Percentiles rank a stretch among this genome's conserved stretches.
Conservation (phyloP, 345 rosid genomes). For the Draba incana region DNA sequence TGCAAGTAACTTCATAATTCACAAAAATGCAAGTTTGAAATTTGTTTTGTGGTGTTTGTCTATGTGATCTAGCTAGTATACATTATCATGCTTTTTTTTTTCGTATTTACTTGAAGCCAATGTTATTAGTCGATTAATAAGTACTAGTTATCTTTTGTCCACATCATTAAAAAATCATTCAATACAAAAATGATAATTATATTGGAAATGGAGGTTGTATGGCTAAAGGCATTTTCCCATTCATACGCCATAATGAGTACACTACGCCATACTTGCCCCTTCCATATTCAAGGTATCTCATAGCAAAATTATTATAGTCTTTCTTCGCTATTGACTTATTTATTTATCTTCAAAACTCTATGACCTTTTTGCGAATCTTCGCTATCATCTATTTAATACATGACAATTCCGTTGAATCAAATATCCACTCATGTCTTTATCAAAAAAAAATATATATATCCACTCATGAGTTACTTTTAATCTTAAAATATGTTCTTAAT, state of each 20-base stretch:
- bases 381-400: conserved; percentile 5
- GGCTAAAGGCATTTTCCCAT: conserved; percentile 32
- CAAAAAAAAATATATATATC: no score
- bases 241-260: conserved; percentile 29
- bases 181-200: neutral
- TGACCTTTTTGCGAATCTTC: conserved; percentile 6
- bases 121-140: neutral
- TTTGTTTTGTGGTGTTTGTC: conserved; percentile 17
- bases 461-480: conserved; percentile 4
- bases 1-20: conserved; percentile 34
- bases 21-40: no score
- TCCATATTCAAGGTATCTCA: conserved; percentile 15
- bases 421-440: conserved; percentile 14
- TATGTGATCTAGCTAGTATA: neutral
- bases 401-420: neutral
- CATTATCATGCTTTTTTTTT: neutral
- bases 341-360: neutral
- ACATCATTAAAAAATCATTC: neutral
- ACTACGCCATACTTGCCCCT: conserved; percentile 20
- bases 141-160: neutral
- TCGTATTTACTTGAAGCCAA: conserved; percentile 6
- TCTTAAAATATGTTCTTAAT: neutral
- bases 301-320: conserved; percentile 10
- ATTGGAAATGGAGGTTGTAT: conserved; percentile 8
- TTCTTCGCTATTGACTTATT: conserved; percentile 5